Conservation (phyloP, 2,329 filamentous ascomycete genomes). For the Arthrobotrys iridis region DNA sequence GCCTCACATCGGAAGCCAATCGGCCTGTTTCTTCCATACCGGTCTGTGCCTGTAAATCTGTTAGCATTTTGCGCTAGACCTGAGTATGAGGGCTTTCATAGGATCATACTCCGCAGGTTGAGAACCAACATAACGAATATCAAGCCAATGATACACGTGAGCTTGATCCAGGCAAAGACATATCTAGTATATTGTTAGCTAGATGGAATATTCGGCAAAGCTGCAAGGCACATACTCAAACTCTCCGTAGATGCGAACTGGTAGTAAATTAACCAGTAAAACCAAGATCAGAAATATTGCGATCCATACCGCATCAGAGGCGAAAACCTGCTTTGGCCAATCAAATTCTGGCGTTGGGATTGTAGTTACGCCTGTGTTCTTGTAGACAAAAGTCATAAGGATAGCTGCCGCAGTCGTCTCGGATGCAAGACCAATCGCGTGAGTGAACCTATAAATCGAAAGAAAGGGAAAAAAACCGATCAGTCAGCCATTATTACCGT, state of each 20-base stretch:
- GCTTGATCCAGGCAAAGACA: conserved; percentile 60
- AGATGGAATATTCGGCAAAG: background rate
- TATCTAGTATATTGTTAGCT: conserved; percentile 5
- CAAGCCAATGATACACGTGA: conserved; percentile 62
- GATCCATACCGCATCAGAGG: conserved; percentile 61
- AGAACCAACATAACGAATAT: conserved; percentile 64
- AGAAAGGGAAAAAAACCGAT: background rate
- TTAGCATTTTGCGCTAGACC: conserved; percentile 14
- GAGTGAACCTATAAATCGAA: conserved; percentile 59
- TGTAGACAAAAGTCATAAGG: conserved; percentile 62
- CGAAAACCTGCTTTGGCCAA: conserved; percentile 40
- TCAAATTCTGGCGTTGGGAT: conserved; percentile 49
- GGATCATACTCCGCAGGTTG: conserved; percentile 59
- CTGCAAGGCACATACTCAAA: conserved; percentile 58
- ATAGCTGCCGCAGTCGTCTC: conserved; percentile 62
- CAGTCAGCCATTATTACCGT: background rate
- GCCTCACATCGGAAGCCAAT: conserved; percentile 45
- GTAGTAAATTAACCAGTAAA: conserved; percentile 61
- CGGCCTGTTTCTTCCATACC: conserved; percentile 41
- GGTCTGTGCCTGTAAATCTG: conserved; percentile 17
- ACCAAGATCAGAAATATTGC: conserved; percentile 60
- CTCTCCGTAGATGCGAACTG: conserved; percentile 60
- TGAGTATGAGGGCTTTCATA: no score
- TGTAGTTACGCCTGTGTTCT: conserved; percentile 55
- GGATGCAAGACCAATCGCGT: conserved; percentile 59